Conservation (phyloP, 495 filamentous ascomycete species). For the Recurvomyces mirabilis region DNA sequence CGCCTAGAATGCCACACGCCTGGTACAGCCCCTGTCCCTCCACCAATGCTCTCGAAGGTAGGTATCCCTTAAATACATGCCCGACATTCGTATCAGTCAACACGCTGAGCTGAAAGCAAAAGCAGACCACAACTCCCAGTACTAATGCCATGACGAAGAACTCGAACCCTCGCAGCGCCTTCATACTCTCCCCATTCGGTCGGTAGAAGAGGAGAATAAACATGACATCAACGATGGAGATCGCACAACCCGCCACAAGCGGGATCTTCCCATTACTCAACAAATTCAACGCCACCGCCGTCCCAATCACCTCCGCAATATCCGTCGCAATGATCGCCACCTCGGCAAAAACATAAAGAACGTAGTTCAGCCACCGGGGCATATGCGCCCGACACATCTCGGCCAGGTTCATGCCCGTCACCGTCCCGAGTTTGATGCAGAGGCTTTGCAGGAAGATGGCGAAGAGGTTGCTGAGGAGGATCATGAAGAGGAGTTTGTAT, state of each 20-base stretch:
- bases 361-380: conserved; percentile 63
- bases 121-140: conserved; percentile 77
- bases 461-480: conserved; percentile 73
- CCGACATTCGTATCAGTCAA: conserved; percentile 58
- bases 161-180: conserved; percentile 66
- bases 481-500: conserved; percentile 61
- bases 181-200: conserved; percentile 53
- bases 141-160: conserved; percentile 69
- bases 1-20: conserved; percentile 83
- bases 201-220: conserved; percentile 76
- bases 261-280: conserved; percentile 56
- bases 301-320: conserved; percentile 88
- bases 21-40: conserved; percentile 54
- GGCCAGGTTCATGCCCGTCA: conserved; percentile 72
- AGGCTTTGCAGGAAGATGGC: conserved; percentile 74
- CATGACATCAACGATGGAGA: conserved; percentile 76
- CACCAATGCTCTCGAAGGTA: conserved; percentile 66
- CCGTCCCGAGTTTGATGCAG: conserved; percentile 74
- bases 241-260: conserved; percentile 73
- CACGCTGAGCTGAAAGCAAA: conserved; percentile 76
- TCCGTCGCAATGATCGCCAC: conserved; percentile 78
- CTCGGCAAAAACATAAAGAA: conserved; percentile 65
- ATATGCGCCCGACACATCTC: conserved; percentile 67
- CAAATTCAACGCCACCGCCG: conserved; percentile 81
- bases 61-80: conserved; percentile 72